Evolutionary conservation across 805 yeast genomes (phyloP).

Genomic region (Candida patagonica): DNA sequence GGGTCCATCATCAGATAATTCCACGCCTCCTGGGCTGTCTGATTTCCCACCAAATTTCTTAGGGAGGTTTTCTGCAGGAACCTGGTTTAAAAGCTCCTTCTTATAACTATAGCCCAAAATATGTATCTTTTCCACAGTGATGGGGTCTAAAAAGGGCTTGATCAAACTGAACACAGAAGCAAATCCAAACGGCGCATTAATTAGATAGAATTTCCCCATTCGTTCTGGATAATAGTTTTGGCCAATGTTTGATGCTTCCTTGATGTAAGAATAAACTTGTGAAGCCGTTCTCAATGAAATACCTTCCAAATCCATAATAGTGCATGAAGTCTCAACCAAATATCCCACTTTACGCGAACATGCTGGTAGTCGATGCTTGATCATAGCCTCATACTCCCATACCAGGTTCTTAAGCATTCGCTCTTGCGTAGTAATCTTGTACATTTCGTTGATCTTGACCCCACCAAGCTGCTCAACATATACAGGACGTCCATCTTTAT

Average conservation of each 20-base stretch:
- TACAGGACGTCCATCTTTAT: conserved; percentile 93
- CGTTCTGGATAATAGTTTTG: conserved; percentile 98
- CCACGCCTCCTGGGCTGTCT: conserved; percentile 63
- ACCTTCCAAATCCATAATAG: conserved; percentile 91
- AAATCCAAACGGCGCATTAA: conserved; percentile 97
- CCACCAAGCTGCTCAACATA: conserved; percentile 90
- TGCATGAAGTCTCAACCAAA: conserved; percentile 91
- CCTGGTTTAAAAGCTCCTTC: conserved; percentile 79
- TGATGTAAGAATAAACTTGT: conserved; percentile 78
- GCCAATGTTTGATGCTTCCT: conserved; percentile 88
- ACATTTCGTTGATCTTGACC: conserved; percentile 84
- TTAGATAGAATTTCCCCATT: conserved; percentile 94
- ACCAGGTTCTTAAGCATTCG: conserved; percentile 93
- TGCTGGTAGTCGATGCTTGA: conserved; percentile 79
- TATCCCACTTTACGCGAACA: conserved; percentile 74
- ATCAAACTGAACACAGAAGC: conserved; percentile 85
- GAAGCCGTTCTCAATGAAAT: conserved; percentile 77
- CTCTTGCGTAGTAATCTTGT: conserved; percentile 88
- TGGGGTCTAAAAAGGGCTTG: conserved; percentile 94
- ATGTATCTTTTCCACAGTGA: conserved; percentile 89
- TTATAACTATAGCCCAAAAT: conserved; percentile 73
- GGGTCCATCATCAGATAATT: conserved; percentile 87
- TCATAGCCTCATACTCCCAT: conserved; percentile 95
- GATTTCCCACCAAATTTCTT: conserved; percentile 81
- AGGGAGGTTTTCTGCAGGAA: conserved; percentile 90